Evolutionary conservation across 73 alveolate genomes (phyloP).

Genomic region (Durusdinium trenchii): DNA sequence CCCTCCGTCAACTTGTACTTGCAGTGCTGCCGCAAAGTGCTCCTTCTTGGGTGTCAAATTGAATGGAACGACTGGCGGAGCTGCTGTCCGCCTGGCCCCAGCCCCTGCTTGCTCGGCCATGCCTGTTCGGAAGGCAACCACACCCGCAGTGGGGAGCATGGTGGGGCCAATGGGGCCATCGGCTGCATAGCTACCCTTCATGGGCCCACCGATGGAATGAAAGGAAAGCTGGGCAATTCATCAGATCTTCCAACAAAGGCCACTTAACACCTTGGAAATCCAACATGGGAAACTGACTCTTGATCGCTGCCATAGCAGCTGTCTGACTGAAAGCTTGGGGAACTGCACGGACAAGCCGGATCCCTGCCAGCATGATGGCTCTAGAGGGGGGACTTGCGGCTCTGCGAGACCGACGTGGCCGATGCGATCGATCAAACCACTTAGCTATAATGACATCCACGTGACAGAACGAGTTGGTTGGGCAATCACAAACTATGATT

Average conservation of each 20-base stretch:
- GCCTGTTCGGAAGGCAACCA: not conserved
- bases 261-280: not conserved
- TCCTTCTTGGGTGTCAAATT: not conserved
- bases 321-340: not conserved
- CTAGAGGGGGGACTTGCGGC: not conserved
- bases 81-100: not conserved
- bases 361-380: not conserved
- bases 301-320: not conserved
- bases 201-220: not conserved
- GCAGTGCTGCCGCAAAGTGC: not conserved
- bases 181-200: not conserved
- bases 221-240: not conserved
- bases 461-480: not conserved
- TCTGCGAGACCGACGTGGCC: not conserved
- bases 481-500: slow-evolving; percentile 6
- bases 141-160: slow-evolving; percentile 9
- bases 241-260: slow-evolving; percentile 1
- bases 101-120: slow-evolving; percentile 43
- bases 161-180: slow-evolving; percentile 34
- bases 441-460: slow-evolving; percentile 3
- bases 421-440: not conserved
- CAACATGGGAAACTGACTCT: not conserved
- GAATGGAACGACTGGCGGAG: slow-evolving; percentile 13
- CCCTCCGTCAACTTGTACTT: not conserved
- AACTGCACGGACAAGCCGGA: not conserved